phyloP scores from a whole-genome alignment of 208 protist genomes.

The Acanthamoeba triangularis region DNA sequence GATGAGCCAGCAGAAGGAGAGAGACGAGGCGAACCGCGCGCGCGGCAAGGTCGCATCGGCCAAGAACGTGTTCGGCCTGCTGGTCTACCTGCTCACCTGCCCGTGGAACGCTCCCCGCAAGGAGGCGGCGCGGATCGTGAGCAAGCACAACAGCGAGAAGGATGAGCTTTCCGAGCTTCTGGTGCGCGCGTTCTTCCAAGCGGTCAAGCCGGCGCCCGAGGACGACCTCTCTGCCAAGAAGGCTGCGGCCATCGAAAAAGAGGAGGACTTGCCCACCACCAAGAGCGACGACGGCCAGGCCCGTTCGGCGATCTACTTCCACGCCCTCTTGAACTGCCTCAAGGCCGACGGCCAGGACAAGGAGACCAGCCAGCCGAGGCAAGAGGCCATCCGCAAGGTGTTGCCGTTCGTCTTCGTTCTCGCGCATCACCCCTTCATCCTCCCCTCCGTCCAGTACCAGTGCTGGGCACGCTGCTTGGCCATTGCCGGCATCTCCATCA shows the following conservation, averaged over 20 bases:
- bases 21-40: constrained; percentile 34
- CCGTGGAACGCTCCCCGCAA: not conserved
- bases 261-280: not conserved
- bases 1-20: constrained; percentile 39
- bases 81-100: constrained; percentile 64
- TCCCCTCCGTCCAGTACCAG: not conserved
- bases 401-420: not conserved
- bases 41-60: constrained; percentile 11
- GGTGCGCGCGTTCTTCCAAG: constrained; percentile 45
- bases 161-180: constrained; percentile 30
- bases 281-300: constrained; percentile 34
- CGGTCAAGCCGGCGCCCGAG: constrained; percentile 48
- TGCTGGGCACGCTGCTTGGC: constrained; percentile 42
- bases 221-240: constrained; percentile 29
- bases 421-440: constrained; percentile 62
- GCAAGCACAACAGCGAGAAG: constrained; percentile 41
- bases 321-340: constrained; percentile 23
- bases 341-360: constrained; percentile 8
- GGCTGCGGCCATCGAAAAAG: not conserved
- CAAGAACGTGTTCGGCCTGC: constrained; percentile 67
- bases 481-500: not conserved
- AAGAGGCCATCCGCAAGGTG: not conserved
- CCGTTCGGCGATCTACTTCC: constrained; percentile 44
- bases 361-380: not conserved
- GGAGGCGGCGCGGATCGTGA: constrained; percentile 31